Base-by-base conservation (phyloP, 257 asterid genomes). In the Striga asiatica region DNA sequence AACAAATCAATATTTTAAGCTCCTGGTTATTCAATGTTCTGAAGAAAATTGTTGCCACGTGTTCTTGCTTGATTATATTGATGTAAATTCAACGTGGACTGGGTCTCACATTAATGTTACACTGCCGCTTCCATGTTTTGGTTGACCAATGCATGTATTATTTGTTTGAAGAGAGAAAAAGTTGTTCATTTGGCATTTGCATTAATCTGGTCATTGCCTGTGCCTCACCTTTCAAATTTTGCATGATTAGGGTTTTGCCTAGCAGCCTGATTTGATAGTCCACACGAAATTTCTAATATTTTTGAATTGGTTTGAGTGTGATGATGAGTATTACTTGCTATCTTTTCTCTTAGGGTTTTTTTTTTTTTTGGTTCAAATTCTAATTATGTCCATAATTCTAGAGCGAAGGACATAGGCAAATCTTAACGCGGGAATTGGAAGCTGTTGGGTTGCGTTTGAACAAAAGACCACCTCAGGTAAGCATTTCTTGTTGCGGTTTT, bases 351-450 rank as follows among this genome's bases (percentile, higher is more conserved):
- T 50, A 50, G 8, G 17, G 13, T 37, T 47, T 1, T 2, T 35
- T 19, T 35, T 19, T 37, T 41, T 21, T 61, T 25, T 62, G 24
- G 39, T 8, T 46, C 19, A 8, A 46, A 27, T 52, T 11, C 62
- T 54, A 48, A 54, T 58, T 51, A 74, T 50, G 62, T 45, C 65
- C 54, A 51, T 51, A 65, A 60, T 70, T 74, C 37, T 56, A 92
- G 97, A 88, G 99, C 81, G 99, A 92, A 82, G 99, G 99, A 69
- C 99, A 92, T 70, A 85, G 99, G 3, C 99, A 92, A 70, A 92
- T 92, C 80, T 73, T 92, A 60, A 92, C 99, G 2, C 83, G 66
- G 78, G 99, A 92, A 74, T 77, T 92, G 81, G 98, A 92, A 81
- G 85, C 99, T 61, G 99, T 92, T 67, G 99, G 99, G 50, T 81